Evolutionary conservation across 202 grass and related monocot genomes (phyloP).

Genomic region (Schoenoplectus triqueter): DNA sequence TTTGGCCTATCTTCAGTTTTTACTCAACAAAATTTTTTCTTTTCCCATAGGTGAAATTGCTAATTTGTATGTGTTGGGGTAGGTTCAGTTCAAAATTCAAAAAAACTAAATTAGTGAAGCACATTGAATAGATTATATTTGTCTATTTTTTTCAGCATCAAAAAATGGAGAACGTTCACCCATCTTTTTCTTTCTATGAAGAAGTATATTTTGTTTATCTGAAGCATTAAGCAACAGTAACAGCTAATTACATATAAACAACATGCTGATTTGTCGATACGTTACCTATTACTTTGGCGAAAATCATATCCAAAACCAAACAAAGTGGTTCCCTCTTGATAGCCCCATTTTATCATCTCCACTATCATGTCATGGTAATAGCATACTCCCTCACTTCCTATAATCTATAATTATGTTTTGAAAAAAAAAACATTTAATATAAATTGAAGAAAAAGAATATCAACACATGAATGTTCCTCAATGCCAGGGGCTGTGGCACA

Average conservation of each 20-base stretch:
- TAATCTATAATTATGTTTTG: constrained; percentile 53
- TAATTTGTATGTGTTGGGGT: background rate
- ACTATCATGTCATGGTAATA: constrained; percentile 99
- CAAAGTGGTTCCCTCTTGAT: constrained; percentile 90
- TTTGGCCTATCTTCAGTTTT: background rate
- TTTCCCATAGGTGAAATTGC: background rate
- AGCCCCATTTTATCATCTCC: constrained; percentile 96
- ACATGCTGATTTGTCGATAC: background rate
- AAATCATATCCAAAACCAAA: constrained; percentile 99
- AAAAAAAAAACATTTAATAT: constrained; percentile 12
- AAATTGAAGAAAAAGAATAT: background rate
- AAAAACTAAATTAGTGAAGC: constrained; percentile 2
- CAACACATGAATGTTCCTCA: background rate
- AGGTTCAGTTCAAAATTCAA: background rate
- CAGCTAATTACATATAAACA: background rate
- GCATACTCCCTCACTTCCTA: constrained; percentile 70
- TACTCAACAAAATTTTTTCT: background rate
- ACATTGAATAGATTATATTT: background rate
- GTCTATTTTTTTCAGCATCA: constrained; percentile 10
- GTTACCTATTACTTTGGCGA: constrained; percentile 91
- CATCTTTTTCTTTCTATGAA: background rate
- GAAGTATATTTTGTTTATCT: background rate
- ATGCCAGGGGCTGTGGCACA: background rate
- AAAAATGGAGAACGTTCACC: background rate
- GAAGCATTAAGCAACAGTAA: constrained; percentile 29